Percentiles rank a stretch among this genome's conserved stretches.
Evolutionary conservation across 2,329 filamentous ascomycete species (phyloP).

Genomic region (Penicillium thymicola): DNA sequence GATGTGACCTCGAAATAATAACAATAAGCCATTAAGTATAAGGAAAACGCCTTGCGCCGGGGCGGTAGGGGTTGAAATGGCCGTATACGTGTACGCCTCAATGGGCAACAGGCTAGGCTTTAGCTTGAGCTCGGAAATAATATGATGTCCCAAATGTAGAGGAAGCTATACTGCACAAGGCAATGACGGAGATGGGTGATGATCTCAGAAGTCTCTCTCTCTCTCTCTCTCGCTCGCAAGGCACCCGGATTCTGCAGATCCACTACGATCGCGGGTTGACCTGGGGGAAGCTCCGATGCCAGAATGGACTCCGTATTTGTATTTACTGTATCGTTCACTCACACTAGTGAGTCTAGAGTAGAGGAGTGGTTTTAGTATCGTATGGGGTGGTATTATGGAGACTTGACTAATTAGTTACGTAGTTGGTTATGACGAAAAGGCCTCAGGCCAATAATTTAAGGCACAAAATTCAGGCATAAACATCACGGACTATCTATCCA

Average conservation of each 20-base stretch:
- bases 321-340: slow-evolving; percentile 1
- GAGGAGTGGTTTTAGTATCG: background rate
- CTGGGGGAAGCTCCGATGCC: slow-evolving; percentile 2
- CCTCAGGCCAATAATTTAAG: background rate
- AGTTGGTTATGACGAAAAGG: background rate
- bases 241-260: slow-evolving; percentile 9
- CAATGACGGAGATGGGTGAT: slow-evolving; percentile 2
- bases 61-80: background rate
- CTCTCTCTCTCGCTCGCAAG: background rate
- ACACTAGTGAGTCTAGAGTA: background rate
- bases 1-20: background rate
- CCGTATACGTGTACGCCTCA: background rate
- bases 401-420: too few relatives aligned
- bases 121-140: background rate
- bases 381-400: background rate
- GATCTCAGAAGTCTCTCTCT: background rate
- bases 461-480: background rate
- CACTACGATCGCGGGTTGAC: background rate
- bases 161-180: background rate
- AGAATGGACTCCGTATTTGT: background rate
- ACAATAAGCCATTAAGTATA: slow-evolving; percentile 6
- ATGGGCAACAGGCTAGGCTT: slow-evolving; percentile 1
- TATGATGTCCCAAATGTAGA: background rate
- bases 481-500: background rate
- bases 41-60: slow-evolving; percentile 12